phyloP scores from a whole-genome alignment of 1,284 basidiomycete species.

The Pyrrhoderma lamaoense region DNA sequence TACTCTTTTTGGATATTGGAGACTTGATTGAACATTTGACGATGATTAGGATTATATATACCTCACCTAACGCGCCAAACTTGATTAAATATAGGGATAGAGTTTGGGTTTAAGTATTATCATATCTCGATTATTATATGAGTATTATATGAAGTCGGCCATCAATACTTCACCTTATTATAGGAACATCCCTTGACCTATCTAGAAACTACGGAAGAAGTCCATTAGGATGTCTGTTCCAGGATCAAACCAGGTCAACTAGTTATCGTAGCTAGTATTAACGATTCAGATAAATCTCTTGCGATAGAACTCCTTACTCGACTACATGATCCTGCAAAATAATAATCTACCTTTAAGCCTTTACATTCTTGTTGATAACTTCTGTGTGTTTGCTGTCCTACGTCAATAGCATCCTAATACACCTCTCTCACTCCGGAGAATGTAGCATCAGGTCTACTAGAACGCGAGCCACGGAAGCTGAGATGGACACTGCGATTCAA shows the following conservation, averaged over 20 bases:
- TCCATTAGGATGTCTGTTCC: conserved; percentile 32
- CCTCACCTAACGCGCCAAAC: conserved; percentile 9
- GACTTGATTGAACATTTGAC: conserved; percentile 8
- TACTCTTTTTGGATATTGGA: background rate
- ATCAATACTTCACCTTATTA: too few relatives aligned
- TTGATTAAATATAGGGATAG: conserved; percentile 10
- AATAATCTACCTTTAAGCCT: conserved; percentile 28
- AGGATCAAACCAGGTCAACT: conserved; percentile 37
- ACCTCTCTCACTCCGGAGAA: conserved; percentile 38
- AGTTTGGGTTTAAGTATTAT: conserved; percentile 34
- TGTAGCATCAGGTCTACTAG: conserved; percentile 29
- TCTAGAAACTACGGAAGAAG: conserved; percentile 24
- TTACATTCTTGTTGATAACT: conserved; percentile 27
- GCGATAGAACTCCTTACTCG: conserved; percentile 39
- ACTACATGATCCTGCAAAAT: conserved; percentile 29
- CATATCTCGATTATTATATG: too few relatives aligned
- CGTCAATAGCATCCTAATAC: conserved; percentile 35
- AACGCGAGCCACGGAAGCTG: conserved; percentile 16
- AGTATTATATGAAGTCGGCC: too few relatives aligned
- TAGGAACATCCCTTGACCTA: conserved; percentile 37
- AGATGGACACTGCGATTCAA: conserved; percentile 30
- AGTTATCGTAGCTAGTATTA: conserved; percentile 39
- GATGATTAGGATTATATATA: conserved; percentile 13
- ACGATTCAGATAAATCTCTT: conserved; percentile 45
- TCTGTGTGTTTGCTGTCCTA: conserved; percentile 31